These are phyloP conservation scores for Ophiostoma piceae DNA, from an alignment of 2,329 filamentous ascomycete species.

Conservation along the genomic window DNA sequence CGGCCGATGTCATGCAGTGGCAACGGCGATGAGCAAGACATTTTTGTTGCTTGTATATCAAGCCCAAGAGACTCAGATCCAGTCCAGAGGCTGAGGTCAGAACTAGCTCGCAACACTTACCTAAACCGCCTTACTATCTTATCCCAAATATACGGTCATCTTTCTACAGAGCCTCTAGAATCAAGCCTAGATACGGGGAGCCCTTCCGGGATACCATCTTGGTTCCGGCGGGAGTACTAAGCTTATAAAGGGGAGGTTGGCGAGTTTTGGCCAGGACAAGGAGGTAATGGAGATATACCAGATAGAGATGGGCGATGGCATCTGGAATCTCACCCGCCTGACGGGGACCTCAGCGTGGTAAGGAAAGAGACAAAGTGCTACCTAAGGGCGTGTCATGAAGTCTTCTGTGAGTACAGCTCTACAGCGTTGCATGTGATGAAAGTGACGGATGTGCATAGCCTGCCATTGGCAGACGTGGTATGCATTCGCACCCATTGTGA, in stretches of 20 bases:
- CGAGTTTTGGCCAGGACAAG: not conserved
- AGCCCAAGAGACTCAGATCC: too few species aligned
- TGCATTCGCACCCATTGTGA: not conserved
- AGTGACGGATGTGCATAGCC: not conserved
- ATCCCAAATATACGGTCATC: not conserved
- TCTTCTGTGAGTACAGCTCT: not conserved
- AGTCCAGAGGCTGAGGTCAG: not conserved
- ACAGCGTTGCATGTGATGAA: not conserved
- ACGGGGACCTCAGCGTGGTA: not conserved
- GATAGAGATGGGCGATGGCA: not conserved
- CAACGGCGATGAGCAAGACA: not conserved
- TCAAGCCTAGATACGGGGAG: not conserved
- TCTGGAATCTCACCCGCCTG: not conserved
- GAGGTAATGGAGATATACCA: not conserved
- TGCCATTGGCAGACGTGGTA: not conserved
- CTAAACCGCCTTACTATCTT: not conserved
- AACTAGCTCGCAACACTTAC: not conserved
- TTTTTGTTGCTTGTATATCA: not conserved
- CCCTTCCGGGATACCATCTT: not conserved
- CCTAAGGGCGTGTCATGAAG: not conserved
- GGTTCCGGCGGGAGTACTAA: conserved; percentile 12
- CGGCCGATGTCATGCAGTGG: not conserved
- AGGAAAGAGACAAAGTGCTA: not conserved
- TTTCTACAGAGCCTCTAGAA: not conserved
- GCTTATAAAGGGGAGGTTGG: not conserved